Conservation (phyloP, 1,139 yeast species). For the Kazachstania sp. region DNA sequence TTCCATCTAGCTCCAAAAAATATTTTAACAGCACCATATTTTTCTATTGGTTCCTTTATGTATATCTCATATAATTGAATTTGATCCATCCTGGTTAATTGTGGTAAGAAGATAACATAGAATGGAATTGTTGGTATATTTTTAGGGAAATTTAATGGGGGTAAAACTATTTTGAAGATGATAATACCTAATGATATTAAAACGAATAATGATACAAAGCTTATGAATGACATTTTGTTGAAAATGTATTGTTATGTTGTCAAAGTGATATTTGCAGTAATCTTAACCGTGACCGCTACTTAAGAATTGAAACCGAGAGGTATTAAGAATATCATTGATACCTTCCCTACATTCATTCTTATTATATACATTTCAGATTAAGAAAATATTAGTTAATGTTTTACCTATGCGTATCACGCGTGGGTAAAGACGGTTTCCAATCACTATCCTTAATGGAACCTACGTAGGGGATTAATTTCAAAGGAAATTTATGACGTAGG, state of each 20-base stretch:
- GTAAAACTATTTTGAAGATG: conserved; percentile 22
- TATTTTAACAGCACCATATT: conserved; percentile 51
- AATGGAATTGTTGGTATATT: conserved; percentile 56
- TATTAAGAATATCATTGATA: no score
- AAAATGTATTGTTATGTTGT: neutral
- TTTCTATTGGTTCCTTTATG: conserved; percentile 37
- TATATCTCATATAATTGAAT: conserved; percentile 38
- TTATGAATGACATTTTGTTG: neutral
- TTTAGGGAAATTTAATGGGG: conserved; percentile 34
- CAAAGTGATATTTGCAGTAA: neutral
- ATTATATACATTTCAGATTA: no score
- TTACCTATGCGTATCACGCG: no score
- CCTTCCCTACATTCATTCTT: no score
- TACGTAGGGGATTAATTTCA: no score
- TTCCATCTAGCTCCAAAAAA: conserved; percentile 62
- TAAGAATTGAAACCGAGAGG: neutral
- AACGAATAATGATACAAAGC: neutral
- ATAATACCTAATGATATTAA: conserved; percentile 1
- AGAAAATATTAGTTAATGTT: no score
- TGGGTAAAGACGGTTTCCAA: no score
- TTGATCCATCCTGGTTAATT: conserved; percentile 42
- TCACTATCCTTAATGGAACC: no score
- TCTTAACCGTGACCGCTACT: no score
- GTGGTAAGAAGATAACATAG: conserved; percentile 47
- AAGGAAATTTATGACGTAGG: no score